These are phyloP conservation scores for Teratosphaeria zuluensis DNA, from an alignment of 2,329 filamentous ascomycete species.

Conservation along the genomic window DNA sequence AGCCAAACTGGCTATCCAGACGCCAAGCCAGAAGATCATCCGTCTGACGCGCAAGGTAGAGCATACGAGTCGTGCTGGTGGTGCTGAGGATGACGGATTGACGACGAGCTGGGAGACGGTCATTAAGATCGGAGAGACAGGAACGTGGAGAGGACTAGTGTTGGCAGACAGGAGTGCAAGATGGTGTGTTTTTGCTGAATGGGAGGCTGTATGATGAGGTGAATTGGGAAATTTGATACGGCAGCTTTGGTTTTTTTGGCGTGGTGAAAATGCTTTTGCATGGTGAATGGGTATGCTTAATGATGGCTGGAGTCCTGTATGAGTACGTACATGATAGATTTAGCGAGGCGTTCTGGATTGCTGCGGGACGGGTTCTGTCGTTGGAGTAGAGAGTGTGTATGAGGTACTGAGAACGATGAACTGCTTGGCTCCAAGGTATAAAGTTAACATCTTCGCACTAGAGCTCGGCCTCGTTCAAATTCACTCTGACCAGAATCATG, in stretches of 20 bases:
- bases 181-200: slow-evolving; percentile 91
- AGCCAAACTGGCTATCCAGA: slow-evolving; percentile 90
- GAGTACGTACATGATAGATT: background rate
- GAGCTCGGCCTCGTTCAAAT: too few species aligned
- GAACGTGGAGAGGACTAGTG: slow-evolving; percentile 71
- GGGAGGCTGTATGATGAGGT: slow-evolving; percentile 38
- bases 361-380: background rate
- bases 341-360: background rate
- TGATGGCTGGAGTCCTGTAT: background rate
- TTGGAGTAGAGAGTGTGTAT: background rate
- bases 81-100: slow-evolving; percentile 52
- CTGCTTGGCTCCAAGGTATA: background rate
- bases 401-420: too few species aligned
- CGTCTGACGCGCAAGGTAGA: slow-evolving; percentile 66
- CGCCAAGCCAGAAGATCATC: slow-evolving; percentile 87
- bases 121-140: slow-evolving; percentile 77
- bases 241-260: slow-evolving; percentile 14
- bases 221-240: background rate
- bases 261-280: background rate
- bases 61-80: slow-evolving; percentile 40
- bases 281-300: background rate
- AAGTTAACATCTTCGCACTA: background rate
- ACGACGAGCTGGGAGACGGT: slow-evolving; percentile 81
- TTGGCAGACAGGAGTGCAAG: slow-evolving; percentile 72
- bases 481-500: too few species aligned